phyloP scores from a whole-genome alignment of 192 early-diverging fungal species.

The Backusella liffmaniae region DNA sequence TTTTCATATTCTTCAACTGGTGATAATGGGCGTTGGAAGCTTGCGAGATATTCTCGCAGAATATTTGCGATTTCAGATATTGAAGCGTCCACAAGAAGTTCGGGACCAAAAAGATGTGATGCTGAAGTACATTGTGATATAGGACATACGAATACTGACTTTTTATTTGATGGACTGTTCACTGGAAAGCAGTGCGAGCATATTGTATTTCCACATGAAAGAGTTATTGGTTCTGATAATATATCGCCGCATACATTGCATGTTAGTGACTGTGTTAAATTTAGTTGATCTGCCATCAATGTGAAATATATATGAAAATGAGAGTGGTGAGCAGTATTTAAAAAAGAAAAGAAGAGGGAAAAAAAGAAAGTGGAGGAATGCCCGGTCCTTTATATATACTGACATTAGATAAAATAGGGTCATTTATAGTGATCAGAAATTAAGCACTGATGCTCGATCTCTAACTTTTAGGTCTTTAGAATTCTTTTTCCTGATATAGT shows the following conservation, averaged over 20 bases:
- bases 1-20: neutral
- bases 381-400: neutral
- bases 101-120: slow-evolving; percentile 19
- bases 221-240: slow-evolving; percentile 16
- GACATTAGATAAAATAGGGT: neutral
- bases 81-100: neutral
- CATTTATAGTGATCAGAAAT: neutral
- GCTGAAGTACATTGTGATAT: slow-evolving; percentile 9
- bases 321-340: neutral
- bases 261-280: slow-evolving; percentile 16
- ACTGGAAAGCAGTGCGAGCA: slow-evolving; percentile 12
- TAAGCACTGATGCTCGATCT: slow-evolving; percentile 14
- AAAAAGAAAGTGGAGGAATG: neutral
- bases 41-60: neutral
- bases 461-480: neutral
- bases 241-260: slow-evolving; percentile 18
- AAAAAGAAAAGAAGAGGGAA: neutral
- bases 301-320: neutral
- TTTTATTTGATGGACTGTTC: neutral
- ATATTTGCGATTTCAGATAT: neutral
- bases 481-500: neutral
- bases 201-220: slow-evolving; percentile 22
- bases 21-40: slow-evolving; percentile 10
- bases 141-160: slow-evolving; percentile 14
- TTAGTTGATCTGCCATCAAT: slow-evolving; percentile 3